Evolutionary conservation across 1,284 basidiomycete species (phyloP), one percentile per base, ranked within the genome.

Genomic region (Exobasidium cylindrosporum): DNA sequence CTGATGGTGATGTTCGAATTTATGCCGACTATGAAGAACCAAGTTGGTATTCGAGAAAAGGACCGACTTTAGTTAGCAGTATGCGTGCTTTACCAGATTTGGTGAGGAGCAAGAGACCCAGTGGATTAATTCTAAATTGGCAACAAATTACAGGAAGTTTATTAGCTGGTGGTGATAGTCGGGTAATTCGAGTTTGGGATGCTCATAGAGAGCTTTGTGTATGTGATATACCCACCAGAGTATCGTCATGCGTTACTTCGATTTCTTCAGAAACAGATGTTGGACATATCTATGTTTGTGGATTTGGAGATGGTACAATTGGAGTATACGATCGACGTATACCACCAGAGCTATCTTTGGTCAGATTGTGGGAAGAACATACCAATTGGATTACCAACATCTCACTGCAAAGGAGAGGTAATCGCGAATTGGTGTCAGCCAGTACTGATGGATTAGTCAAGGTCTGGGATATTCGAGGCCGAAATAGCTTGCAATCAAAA

Each of bases 151-250:
- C 87, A 30, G 96, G 95, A 0, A 87, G 88, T 44, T 82, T 98
- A 31, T 83, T 97, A 13, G 88, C 92, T 11, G 91, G 91, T 10
- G 96, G 96, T 5, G 95, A 98, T 81, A 90, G 91, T 54, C 87
- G 88, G 60, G 87, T 89, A 35, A 88, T 99, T 62, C 86, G 92
- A 57, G 85, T 94, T 0, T 98, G 96, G 96, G 95, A 98, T 79
- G 94, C 93, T 11, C 88, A 92, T 70, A 89, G 91, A 13, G 95
- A 98, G 81, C 86, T 87, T 24, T 88, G 90, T 73, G 83, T 90
- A 35, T 82, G 90, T 81, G 90, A 93, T 73, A 83, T 97, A 61
- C 87, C 90, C 31, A 98, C 96, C 0, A 87, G 92, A 65, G 88
- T 91, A 0, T 90, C 93, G 53, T 90, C 91, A 67, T 92, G 92